Percentiles rank a stretch among this genome's conserved stretches.
phyloP scores from a whole-genome alignment of 2,329 filamentous ascomycete genomes.

The Esteya vermicola region DNA sequence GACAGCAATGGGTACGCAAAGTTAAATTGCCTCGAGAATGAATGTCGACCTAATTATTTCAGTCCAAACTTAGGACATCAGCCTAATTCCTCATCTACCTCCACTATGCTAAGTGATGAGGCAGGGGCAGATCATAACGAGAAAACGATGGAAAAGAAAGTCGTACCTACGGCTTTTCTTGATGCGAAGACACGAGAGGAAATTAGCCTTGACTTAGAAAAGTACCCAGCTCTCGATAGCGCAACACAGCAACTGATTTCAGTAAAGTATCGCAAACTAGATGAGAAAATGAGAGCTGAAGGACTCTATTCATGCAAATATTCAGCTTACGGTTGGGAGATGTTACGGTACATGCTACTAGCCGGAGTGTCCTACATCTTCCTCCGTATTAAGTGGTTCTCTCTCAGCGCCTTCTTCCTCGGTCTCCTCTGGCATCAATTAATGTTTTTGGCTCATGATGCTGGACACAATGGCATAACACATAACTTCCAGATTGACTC shows the following conservation, averaged over 20 bases:
- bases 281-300: slow-evolving; percentile 56
- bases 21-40: no score
- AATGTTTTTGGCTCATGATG: slow-evolving; percentile 87
- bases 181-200: slow-evolving; percentile 62
- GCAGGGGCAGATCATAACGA: slow-evolving; percentile 21
- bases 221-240: slow-evolving; percentile 66
- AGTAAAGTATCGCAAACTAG: slow-evolving; percentile 65
- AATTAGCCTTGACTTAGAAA: slow-evolving; percentile 60
- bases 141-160: background rate
- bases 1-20: no score
- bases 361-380: slow-evolving; percentile 47
- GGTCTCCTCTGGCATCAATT: slow-evolving; percentile 89
- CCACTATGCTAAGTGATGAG: no score
- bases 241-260: slow-evolving; percentile 63
- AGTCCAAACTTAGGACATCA: no score
- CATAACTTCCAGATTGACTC: slow-evolving; percentile 76
- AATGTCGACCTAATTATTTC: no score
- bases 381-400: slow-evolving; percentile 52
- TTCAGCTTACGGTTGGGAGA: slow-evolving; percentile 61
- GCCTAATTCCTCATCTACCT: no score
- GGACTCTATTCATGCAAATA: slow-evolving; percentile 81
- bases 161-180: slow-evolving; percentile 42
- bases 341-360: slow-evolving; percentile 55
- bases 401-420: slow-evolving; percentile 56
- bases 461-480: slow-evolving; percentile 94